Percentiles rank a stretch among this genome's conserved stretches.
These are phyloP conservation scores for Aspergillus sp. DNA, from an alignment of 2,329 filamentous ascomycete genomes.

Conservation along the genomic window DNA sequence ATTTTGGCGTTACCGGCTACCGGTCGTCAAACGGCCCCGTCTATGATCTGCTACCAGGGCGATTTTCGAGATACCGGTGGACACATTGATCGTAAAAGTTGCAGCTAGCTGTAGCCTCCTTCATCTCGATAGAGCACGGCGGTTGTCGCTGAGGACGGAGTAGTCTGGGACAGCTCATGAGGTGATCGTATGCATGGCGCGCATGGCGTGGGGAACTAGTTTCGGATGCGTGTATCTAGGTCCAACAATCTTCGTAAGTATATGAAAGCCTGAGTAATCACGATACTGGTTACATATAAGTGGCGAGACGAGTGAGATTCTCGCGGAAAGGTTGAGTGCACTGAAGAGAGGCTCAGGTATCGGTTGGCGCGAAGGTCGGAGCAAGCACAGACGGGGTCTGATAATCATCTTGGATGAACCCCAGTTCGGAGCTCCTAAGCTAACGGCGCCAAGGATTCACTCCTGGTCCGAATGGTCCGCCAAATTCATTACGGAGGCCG, in stretches of 20 bases:
- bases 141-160: constrained; percentile 7
- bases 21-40: neutral
- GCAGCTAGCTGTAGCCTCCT: neutral
- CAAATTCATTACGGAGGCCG: constrained; percentile 21
- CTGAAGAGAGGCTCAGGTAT: neutral
- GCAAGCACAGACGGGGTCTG: neutral
- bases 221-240: neutral
- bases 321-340: neutral
- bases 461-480: constrained; percentile 6
- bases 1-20: constrained; percentile 21
- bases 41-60: constrained; percentile 7
- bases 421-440: neutral
- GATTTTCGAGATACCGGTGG: constrained; percentile 11
- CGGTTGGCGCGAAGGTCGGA: neutral
- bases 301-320: neutral
- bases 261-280: no score
- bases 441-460: constrained; percentile 1
- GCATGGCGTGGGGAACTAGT: constrained; percentile 6
- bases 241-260: neutral
- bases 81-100: constrained; percentile 12
- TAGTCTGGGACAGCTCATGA: neutral
- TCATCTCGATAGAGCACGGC: constrained; percentile 18
- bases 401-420: neutral
- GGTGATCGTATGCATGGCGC: constrained; percentile 15
- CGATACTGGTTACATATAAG: neutral